These are phyloP conservation scores for Calonectria pauciramosa DNA, from an alignment of 2,329 filamentous ascomycete genomes.

Conservation along the genomic window DNA sequence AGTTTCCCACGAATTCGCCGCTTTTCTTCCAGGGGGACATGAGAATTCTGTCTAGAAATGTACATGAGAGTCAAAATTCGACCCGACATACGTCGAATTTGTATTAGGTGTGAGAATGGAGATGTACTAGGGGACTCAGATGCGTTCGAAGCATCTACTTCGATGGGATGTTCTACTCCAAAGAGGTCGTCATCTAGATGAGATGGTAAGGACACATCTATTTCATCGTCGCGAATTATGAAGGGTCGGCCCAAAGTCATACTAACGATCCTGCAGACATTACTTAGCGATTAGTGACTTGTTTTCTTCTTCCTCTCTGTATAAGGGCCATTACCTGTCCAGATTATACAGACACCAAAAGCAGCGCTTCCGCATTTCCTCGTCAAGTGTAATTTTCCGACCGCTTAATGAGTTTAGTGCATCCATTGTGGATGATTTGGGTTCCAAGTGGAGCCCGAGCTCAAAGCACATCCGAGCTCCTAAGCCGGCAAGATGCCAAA, in stretches of 20 bases:
- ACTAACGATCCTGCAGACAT: constrained; percentile 9
- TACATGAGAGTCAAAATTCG: constrained; percentile 22
- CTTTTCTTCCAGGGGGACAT: constrained; percentile 7
- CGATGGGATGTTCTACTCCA: background rate
- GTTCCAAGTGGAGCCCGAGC: constrained; percentile 17
- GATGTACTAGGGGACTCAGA: background rate
- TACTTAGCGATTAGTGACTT: background rate
- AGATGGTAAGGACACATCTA: constrained; percentile 17
- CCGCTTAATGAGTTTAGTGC: background rate
- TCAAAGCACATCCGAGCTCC: constrained; percentile 25
- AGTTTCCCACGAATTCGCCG: background rate
- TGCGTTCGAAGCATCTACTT: background rate
- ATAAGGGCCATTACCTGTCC: background rate
- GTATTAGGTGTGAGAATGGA: constrained; percentile 20
- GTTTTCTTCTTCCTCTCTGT: background rate
- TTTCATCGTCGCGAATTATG: constrained; percentile 23
- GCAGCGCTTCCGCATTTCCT: constrained; percentile 23
- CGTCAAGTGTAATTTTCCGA: background rate
- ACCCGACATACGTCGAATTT: constrained; percentile 20
- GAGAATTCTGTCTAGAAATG: background rate
- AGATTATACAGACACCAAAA: constrained; percentile 28
- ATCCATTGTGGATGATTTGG: background rate
- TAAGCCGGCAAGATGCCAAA: constrained; percentile 22
- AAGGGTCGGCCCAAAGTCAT: constrained; percentile 20
- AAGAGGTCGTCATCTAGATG: constrained; percentile 18